Percentiles rank a stretch among this genome's conserved stretches.
Evolutionary conservation across 768 basidiomycete genomes (phyloP).

Genomic region (Phylloporus arenicola): DNA sequence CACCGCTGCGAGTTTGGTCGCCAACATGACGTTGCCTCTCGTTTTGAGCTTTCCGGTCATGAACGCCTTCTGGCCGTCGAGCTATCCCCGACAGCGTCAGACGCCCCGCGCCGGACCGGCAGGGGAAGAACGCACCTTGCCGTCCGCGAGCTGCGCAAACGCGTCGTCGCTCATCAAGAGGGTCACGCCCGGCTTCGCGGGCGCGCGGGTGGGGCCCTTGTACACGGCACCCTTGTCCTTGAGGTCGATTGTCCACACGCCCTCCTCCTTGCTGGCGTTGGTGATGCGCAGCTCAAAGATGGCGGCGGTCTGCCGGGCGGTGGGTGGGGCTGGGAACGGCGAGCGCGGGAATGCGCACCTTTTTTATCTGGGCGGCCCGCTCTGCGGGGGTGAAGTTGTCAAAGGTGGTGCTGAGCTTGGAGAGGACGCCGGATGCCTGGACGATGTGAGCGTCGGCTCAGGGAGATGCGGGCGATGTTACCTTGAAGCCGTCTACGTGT

Average conservation of each 20-base stretch:
- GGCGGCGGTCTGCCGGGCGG: conserved; percentile 62
- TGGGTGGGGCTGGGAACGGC: not conserved
- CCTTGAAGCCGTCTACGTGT: conserved; percentile 74
- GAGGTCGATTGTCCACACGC: conserved; percentile 87
- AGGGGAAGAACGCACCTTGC: conserved; percentile 47
- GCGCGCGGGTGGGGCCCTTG: conserved; percentile 48
- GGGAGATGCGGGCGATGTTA: conserved; percentile 9
- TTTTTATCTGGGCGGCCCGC: conserved; percentile 66
- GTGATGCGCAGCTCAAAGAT: conserved; percentile 82
- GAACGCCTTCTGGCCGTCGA: conserved; percentile 92
- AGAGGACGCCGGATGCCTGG: conserved; percentile 66
- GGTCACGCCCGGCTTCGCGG: conserved; percentile 75
- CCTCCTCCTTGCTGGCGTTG: conserved; percentile 66
- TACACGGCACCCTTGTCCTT: conserved; percentile 78
- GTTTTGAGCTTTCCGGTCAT: conserved; percentile 94
- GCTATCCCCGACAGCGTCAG: conserved; percentile 31
- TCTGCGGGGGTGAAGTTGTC: conserved; percentile 51
- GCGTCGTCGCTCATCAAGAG: conserved; percentile 75
- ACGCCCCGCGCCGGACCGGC: not conserved
- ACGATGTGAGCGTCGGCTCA: not conserved
- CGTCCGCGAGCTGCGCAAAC: conserved; percentile 62
- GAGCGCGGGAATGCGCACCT: conserved; percentile 38
- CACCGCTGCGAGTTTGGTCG: conserved; percentile 81
- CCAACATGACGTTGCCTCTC: conserved; percentile 89
- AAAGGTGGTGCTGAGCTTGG: conserved; percentile 49